Conservation (phyloP, 345 rosid species). For the Psidium guajava region DNA sequence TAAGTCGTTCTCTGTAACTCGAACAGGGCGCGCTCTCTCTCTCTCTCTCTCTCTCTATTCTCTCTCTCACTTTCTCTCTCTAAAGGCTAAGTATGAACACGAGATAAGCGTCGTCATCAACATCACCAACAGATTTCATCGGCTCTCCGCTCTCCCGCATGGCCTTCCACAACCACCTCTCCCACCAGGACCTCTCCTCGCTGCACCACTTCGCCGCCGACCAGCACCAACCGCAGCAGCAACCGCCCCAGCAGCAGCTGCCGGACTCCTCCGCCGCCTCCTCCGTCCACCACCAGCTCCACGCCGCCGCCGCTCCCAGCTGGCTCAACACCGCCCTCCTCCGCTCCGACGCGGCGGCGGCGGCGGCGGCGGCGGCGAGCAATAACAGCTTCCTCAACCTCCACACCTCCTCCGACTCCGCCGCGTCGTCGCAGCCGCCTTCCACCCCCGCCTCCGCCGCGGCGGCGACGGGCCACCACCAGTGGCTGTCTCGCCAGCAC, state of each 20-base stretch:
- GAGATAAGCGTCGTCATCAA: neutral
- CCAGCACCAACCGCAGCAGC: slow-evolving; percentile 36
- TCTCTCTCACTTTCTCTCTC: neutral
- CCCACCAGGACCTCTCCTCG: slow-evolving; percentile 55
- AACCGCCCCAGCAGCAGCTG: slow-evolving; percentile 25
- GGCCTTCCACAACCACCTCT: slow-evolving; percentile 81
- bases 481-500: slow-evolving; percentile 75
- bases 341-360: slow-evolving; percentile 24
- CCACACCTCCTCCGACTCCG: slow-evolving; percentile 27
- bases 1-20: neutral
- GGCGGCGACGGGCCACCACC: slow-evolving; percentile 29
- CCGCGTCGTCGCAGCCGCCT: slow-evolving; percentile 6
- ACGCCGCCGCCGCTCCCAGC: slow-evolving; percentile 27
- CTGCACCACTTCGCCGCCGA: slow-evolving; percentile 58
- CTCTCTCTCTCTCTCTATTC: slow-evolving; percentile 15
- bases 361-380: neutral
- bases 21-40: neutral
- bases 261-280: slow-evolving; percentile 27
- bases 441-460: slow-evolving; percentile 29
- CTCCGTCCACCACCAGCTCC: neutral
- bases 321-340: slow-evolving; percentile 91
- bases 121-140: neutral
- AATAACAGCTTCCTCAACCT: slow-evolving; percentile 69
- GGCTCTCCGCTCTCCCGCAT: slow-evolving; percentile 7
- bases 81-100: neutral